Evolutionary conservation across 2,329 filamentous ascomycete species (phyloP).

Genomic region (Claviceps citrina): DNA sequence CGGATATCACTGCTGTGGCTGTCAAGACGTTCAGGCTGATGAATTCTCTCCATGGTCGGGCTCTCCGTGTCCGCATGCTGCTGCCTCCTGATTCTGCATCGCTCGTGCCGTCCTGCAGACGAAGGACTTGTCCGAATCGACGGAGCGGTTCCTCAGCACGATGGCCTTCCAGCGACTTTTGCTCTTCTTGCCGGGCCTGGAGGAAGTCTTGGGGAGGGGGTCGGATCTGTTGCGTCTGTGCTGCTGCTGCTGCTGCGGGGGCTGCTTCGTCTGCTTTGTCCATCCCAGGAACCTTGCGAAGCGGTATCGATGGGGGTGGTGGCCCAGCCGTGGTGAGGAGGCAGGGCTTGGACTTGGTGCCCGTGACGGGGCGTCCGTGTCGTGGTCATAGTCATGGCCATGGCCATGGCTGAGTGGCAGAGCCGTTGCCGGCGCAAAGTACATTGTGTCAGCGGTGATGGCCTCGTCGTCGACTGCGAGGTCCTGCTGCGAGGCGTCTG

Average conservation of each 20-base stretch:
- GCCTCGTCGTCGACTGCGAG: neutral
- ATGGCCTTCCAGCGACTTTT: slow-evolving; percentile 1
- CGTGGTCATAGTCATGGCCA: no score
- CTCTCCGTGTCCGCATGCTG: no score
- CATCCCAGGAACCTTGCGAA: neutral
- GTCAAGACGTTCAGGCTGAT: neutral
- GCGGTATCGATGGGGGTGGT: neutral
- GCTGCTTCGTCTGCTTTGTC: neutral
- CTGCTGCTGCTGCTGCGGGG: neutral
- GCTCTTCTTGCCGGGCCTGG: neutral
- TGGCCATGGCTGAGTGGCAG: no score
- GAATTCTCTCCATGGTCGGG: no score
- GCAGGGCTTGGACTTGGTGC: no score
- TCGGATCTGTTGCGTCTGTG: neutral
- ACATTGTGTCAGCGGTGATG: neutral
- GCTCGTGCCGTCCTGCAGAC: slow-evolving; percentile 8
- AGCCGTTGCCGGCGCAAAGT: no score
- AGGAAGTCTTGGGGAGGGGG: no score
- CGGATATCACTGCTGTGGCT: no score
- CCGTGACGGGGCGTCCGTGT: no score
- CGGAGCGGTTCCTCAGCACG: slow-evolving; percentile 2
- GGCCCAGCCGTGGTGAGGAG: no score
- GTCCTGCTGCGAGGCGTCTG: neutral
- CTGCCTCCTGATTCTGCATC: slow-evolving; percentile 4
- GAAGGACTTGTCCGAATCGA: slow-evolving; percentile 8